Base-by-base conservation (phyloP, 1,284 basidiomycete species). In the Polyporus tsugae region DNA sequence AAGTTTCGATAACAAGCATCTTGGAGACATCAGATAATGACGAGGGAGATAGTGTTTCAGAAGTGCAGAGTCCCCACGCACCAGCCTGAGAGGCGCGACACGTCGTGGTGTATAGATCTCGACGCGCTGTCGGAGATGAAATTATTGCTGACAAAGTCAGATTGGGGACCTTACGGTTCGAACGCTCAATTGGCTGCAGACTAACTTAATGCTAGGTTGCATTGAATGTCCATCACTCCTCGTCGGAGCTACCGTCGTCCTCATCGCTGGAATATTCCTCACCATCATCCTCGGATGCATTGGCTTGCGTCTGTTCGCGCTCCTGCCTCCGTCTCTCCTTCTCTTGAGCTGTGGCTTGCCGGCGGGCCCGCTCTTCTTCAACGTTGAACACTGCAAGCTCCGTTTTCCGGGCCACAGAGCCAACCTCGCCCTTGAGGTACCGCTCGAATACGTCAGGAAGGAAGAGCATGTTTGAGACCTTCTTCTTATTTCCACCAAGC, bases 371-470 rank as follows among this genome's bases (percentile, higher is more conserved):
- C 22, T 61, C 41, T 46, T 69, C 57, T 15, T 69, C 61, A 13
- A 41, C 44, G 9, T 69, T 53, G 39, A 65, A 72, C 13, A 74
- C 66, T 0, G 68, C 68, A 25, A 68, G 67, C 42, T 71, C 73
- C 2, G 57, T 71, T n/a, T 72, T 74, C 10, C 70, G 62, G 1
- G 70, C 62, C 2, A 59, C 61, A 9, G 71, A 71, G 4, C 71
- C 58, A 2, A 73, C 35, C 55, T 74, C 71, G 33, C 70, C 71
- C 7, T 67, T 68, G 17, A 72, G 65, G 49, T 67, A 71, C 19
- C 64, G 67, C 52, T 60, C 66, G 39, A 73, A 74, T 13, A 62
- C 60, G 35, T 65, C 62, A 4, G 33, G 35, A 2, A 42, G 17
- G 46, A 68, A 72, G 52, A 72, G 53, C 15, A 70, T 29, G 33